These are phyloP conservation scores for Magnaporthiopsis rhizophila DNA, from an alignment of 2,329 filamentous ascomycete genomes.

Conservation along the genomic window DNA sequence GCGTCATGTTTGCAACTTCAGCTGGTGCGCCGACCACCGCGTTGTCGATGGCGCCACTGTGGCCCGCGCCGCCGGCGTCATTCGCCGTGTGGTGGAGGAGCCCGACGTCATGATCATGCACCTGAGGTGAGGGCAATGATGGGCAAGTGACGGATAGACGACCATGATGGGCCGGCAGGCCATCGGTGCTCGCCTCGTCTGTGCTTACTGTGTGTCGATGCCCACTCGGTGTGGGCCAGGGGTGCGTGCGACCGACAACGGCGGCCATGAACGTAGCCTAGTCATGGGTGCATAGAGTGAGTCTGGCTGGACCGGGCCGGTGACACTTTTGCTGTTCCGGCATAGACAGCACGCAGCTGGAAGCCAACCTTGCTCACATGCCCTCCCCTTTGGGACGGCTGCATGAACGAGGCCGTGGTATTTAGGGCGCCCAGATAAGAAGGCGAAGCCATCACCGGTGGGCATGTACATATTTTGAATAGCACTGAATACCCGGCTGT, in stretches of 20 bases:
- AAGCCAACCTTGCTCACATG: neutral
- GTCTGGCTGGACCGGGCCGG: neutral
- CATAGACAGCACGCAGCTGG: neutral
- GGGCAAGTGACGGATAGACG: neutral
- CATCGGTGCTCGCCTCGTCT: neutral
- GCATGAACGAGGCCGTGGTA: neutral
- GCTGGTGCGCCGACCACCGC: slow-evolving; percentile 93
- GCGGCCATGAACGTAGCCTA: no score
- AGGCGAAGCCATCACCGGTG: no score
- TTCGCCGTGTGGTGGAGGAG: slow-evolving; percentile 71
- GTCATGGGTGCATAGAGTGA: neutral
- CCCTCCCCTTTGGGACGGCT: neutral
- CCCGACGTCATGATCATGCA: slow-evolving; percentile 83
- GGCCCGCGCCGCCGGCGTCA: slow-evolving; percentile 78
- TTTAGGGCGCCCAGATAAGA: neutral
- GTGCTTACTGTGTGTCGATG: no score
- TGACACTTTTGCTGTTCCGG: neutral
- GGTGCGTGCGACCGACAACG: no score
- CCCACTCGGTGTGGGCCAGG: neutral
- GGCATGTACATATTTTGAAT: neutral
- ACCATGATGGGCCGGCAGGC: neutral
- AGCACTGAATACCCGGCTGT: no score
- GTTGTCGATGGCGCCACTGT: slow-evolving; percentile 93
- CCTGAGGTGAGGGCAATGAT: slow-evolving; percentile 48
- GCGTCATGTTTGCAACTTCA: slow-evolving; percentile 80